Evolutionary conservation across 306 rosid genomes (phyloP).

Genomic region (Prunus persica): Prunus_persica_NCBIv2 NC_034014.1:28149501-28150000

Average conservation of each 20-base stretch:
- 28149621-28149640: background rate
- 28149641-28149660: background rate
- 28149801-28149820: too few species aligned
- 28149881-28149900: background rate
- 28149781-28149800: too few species aligned
- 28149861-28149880: background rate
- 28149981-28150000: background rate
- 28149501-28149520: conserved; percentile 32
- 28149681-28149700: background rate
- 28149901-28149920: background rate
- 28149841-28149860: background rate
- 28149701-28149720: too few species aligned
- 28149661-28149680: background rate
- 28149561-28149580: conserved; percentile 75
- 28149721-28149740: background rate
- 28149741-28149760: background rate
- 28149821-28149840: background rate
- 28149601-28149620: conserved; percentile 63
- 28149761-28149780: background rate
- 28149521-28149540: conserved; percentile 19
- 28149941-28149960: background rate
- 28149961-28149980: background rate
- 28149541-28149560: conserved; percentile 50
- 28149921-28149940: background rate
- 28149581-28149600: conserved; percentile 86